Base-by-base conservation (phyloP, 1,284 basidiomycete species). In the Fomitopsis palustris region DNA sequence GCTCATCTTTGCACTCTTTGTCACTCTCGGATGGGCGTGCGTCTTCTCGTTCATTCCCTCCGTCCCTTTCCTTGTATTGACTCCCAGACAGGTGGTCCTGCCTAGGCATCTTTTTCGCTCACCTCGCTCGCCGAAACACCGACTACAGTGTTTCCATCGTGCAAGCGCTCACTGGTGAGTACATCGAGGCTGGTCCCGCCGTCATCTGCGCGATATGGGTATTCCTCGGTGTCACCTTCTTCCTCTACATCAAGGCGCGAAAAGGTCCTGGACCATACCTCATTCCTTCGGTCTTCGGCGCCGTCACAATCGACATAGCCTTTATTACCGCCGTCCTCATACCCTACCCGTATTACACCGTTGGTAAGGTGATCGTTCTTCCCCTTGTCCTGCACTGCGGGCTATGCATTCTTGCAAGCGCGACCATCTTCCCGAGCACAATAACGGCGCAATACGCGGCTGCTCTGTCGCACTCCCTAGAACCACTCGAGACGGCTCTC, bases 191-290 rank as follows among this genome's bases (percentile, higher is more conserved):
- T 14, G 81, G 65, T 76, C 86, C 88, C 0, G 80, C 81, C 3
- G 74, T 86, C 43, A 86, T 92, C 51, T 69, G 87, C 4, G 83
- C 77, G 3, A 72, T 86, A 29, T 93, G 91, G 65, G 76, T 92
- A 4, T 87, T 88, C 64, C 49, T 88, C 6, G 90, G 88, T 2
- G 82, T 78, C 49, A 76, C 77, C 0, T 74, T 84, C 57, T 79
- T 89, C 49, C 69, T 90, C n/a, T 92, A 83, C 68, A 70, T 90
- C 63, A 87, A 83, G 69, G 83, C 84, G 2, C 75, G 82, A 31
- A 72, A 82, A 61, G 86, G 87, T 3, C 87, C 87, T 0, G 84
- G 88, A 0, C 88, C 88, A 0, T 87, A 86, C 67, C 71, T 83
- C 4, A 79, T 87, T 59, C 81, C 85, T 0, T 77, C 74, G 35